Percentiles rank a stretch among this genome's conserved stretches.
Evolutionary conservation across 192 early-diverging fungal genomes (phyloP).

Genomic region (Coemansia reversa): DNA sequence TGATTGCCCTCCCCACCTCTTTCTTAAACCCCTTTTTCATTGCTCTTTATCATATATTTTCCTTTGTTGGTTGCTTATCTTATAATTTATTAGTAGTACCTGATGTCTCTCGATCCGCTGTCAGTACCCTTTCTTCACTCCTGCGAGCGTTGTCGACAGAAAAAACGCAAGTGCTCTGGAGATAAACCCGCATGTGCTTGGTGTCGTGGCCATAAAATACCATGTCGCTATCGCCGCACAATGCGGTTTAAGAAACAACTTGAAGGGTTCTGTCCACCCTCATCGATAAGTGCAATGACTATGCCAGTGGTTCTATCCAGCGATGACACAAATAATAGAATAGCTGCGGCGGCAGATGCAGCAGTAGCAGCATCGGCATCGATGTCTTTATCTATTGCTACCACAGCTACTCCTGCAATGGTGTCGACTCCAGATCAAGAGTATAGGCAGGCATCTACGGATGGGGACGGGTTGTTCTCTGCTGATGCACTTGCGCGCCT

Average conservation of each 20-base stretch:
- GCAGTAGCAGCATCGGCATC: not conserved
- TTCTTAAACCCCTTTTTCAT: constrained; percentile 4
- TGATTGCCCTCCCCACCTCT: not conserved
- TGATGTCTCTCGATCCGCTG: constrained; percentile 44
- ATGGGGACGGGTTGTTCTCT: constrained; percentile 15
- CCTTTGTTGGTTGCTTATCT: not conserved
- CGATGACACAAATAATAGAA: not conserved
- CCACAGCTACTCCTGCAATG: not conserved
- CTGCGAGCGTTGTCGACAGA: constrained; percentile 52
- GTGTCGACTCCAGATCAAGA: constrained; percentile 2
- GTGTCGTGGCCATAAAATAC: constrained; percentile 41
- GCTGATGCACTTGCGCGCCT: constrained; percentile 35
- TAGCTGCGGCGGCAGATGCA: constrained; percentile 2
- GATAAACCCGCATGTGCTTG: constrained; percentile 48
- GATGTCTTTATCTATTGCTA: not conserved
- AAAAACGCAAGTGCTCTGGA: constrained; percentile 53
- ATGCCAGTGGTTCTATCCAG: constrained; percentile 14
- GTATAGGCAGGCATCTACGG: not conserved
- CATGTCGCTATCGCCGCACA: constrained; percentile 49
- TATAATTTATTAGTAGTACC: not conserved
- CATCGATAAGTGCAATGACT: constrained; percentile 21
- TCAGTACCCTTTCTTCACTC: constrained; percentile 50
- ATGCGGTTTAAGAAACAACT: constrained; percentile 51
- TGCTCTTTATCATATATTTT: constrained; percentile 2
- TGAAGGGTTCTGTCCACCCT: constrained; percentile 15